A percentile compares a stretch with the other conserved stretches of the same genome.
Evolutionary conservation across 768 basidiomycete genomes (phyloP).

Genomic region (Sarcodon aspratus): DNA sequence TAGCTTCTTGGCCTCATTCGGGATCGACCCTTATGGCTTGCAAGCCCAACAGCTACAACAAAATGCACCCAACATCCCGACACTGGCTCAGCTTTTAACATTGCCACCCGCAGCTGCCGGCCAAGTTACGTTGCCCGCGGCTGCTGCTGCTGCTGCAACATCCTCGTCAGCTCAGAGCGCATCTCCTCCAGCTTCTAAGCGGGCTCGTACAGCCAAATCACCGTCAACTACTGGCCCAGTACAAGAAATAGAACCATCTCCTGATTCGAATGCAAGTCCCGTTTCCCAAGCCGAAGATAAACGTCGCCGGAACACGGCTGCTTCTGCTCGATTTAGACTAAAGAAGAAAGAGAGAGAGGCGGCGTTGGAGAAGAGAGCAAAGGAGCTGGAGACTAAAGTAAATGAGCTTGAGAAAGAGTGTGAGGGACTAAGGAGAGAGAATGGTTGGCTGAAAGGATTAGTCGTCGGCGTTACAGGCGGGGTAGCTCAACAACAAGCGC

Average conservation of each 20-base stretch:
- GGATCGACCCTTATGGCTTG: conserved; percentile 30
- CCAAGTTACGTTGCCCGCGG: conserved; percentile 2
- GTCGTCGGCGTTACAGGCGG: conserved; percentile 83
- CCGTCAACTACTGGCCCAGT: conserved; percentile 11
- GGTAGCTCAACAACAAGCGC: conserved; percentile 24
- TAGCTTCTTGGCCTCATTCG: conserved; percentile 23
- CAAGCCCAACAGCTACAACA: conserved; percentile 20
- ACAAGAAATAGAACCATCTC: conserved; percentile 18
- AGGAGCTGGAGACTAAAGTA: conserved; percentile 75
- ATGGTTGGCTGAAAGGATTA: conserved; percentile 85
- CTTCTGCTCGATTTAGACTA: conserved; percentile 84
- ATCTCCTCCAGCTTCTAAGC: conserved; percentile 33
- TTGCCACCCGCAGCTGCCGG: conserved; percentile 18
- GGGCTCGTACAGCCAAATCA: conserved; percentile 30
- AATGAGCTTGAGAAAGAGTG: conserved; percentile 84
- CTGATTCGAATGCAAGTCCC: conserved; percentile 16
- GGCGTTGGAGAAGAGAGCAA: conserved; percentile 74
- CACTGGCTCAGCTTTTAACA: conserved; percentile 61
- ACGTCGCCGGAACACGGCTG: conserved; percentile 86
- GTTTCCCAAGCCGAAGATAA: conserved; percentile 72
- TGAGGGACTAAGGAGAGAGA: conserved; percentile 78
- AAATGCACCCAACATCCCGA: conserved; percentile 27
- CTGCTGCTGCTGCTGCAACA: conserved; percentile 10
- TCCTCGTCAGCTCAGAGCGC: conserved; percentile 6
- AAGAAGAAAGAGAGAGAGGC: conserved; percentile 96